Conservation (phyloP, 352 stramenopile species). For the Phytophthora fragariaefolia region DNA sequence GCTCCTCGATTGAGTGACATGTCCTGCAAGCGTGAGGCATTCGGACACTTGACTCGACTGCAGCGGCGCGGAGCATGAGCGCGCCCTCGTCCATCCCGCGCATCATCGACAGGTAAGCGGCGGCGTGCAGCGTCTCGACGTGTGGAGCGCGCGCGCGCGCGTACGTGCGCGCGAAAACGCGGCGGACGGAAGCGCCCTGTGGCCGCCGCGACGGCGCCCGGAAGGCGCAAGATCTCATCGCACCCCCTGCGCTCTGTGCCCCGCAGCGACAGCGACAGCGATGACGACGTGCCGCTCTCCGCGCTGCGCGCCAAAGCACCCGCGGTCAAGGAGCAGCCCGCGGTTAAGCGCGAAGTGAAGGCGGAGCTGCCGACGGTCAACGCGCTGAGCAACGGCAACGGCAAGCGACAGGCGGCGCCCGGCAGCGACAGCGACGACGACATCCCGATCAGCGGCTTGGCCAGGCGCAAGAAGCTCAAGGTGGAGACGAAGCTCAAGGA, state of each 20-base stretch:
- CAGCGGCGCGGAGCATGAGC: constrained; percentile 32
- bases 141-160: constrained; percentile 13
- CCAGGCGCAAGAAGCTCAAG: constrained; percentile 69
- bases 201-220: not conserved
- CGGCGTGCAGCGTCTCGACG: not conserved
- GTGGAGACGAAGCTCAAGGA: constrained; percentile 45
- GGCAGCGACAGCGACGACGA: constrained; percentile 79
- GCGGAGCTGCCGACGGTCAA: constrained; percentile 2
- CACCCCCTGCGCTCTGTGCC: not conserved
- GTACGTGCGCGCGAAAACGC: not conserved
- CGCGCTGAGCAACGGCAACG: constrained; percentile 7
- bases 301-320: constrained; percentile 47
- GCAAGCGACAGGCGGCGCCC: constrained; percentile 36
- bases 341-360: constrained; percentile 38
- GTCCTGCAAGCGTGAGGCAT: not conserved
- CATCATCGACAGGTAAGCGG: constrained; percentile 52
- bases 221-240: constrained; percentile 40
- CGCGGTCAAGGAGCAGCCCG: constrained; percentile 32
- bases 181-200: not conserved
- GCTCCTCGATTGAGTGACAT: constrained; percentile 6
- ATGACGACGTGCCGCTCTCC: constrained; percentile 83
- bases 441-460: constrained; percentile 70
- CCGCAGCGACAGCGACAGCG: constrained; percentile 72
- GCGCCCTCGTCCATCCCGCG: constrained; percentile 30
- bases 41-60: constrained; percentile 17